Evolutionary conservation across 208 protist genomes (phyloP).

Genomic region (Naegleria lovaniensis): DNA sequence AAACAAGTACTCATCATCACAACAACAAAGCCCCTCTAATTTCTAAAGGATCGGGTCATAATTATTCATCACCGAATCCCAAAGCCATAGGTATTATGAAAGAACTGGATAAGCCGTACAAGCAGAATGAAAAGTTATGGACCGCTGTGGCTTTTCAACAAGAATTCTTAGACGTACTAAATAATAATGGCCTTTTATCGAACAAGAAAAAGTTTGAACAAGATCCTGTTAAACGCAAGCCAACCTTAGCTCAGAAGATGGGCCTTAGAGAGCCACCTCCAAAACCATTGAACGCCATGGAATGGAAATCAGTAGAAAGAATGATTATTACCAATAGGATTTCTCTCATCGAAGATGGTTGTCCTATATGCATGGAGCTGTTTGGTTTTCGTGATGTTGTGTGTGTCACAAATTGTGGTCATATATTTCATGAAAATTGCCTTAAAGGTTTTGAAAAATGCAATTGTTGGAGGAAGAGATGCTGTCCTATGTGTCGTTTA

Average conservation of each 20-base stretch:
- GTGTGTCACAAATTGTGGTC: neutral
- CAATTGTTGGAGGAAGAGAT: neutral
- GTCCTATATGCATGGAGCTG: neutral
- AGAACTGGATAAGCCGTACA: neutral
- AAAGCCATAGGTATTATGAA: too few relatives aligned
- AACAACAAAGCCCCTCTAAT: too few relatives aligned
- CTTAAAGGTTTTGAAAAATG: neutral
- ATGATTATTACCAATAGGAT: neutral
- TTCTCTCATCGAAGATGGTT: neutral
- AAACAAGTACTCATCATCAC: too few relatives aligned
- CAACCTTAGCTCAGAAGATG: neutral
- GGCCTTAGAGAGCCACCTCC: neutral
- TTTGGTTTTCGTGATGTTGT: neutral
- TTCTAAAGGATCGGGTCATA: too few relatives aligned
- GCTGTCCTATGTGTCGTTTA: conserved; percentile 2
- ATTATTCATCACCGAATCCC: too few relatives aligned
- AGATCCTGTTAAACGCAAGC: neutral
- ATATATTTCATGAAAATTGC: conserved; percentile 5
- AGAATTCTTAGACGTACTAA: neutral
- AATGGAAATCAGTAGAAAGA: neutral
- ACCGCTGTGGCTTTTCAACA: neutral
- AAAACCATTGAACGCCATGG: neutral
- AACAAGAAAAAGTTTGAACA: neutral
- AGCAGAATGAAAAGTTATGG: neutral
- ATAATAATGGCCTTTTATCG: neutral